phyloP scores from a whole-genome alignment of 345 rosid species.

The Melaleuca alternifolia region DNA sequence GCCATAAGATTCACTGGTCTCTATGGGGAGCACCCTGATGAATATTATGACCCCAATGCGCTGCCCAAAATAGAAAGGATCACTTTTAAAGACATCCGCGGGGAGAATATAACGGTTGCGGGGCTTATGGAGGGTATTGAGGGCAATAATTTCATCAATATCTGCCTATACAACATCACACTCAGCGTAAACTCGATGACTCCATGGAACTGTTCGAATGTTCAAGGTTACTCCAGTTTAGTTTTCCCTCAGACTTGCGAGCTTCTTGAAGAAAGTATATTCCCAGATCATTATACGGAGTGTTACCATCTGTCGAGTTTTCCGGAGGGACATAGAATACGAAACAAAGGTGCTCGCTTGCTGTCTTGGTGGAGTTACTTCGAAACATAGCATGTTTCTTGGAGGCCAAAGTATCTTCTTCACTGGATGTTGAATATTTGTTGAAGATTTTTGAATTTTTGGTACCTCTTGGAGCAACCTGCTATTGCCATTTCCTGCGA shows the following conservation, averaged over 20 bases:
- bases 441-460: constrained; percentile 5
- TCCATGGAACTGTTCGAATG: constrained; percentile 75
- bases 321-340: constrained; percentile 24
- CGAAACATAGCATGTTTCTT: background rate
- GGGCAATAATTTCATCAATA: constrained; percentile 52
- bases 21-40: constrained; percentile 92
- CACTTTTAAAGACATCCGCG: constrained; percentile 61
- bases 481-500: constrained; percentile 7
- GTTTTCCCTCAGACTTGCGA: constrained; percentile 74
- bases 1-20: constrained; percentile 64
- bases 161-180: constrained; percentile 67
- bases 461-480: constrained; percentile 12
- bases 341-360: constrained; percentile 39
- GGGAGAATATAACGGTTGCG: constrained; percentile 51
- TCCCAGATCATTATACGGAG: constrained; percentile 48
- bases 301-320: constrained; percentile 49
- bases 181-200: constrained; percentile 30
- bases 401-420: background rate
- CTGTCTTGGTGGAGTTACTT: constrained; percentile 50
- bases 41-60: constrained; percentile 50
- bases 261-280: constrained; percentile 42
- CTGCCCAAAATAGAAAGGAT: constrained; percentile 61
- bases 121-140: constrained; percentile 83
- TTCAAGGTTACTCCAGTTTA: constrained; percentile 65
- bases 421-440: background rate